phyloP scores from a whole-genome alignment of 768 basidiomycete genomes.

The Tylopilus felleus region DNA sequence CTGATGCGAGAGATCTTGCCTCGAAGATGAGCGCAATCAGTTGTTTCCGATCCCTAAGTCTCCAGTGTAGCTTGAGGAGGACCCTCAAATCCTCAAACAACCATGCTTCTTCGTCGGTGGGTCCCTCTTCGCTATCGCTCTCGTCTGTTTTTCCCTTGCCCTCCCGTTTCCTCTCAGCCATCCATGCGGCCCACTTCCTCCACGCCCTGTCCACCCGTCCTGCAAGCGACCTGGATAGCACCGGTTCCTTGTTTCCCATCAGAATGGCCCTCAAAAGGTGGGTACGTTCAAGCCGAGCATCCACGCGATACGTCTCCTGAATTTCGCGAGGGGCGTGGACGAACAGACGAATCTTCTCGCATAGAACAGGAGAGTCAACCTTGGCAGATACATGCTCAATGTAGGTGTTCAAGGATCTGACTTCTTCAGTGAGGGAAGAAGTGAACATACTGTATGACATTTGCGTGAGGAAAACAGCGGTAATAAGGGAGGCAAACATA shows the following conservation, averaged over 20 bases:
- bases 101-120: slow-evolving; percentile 94
- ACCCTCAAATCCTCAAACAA: slow-evolving; percentile 88
- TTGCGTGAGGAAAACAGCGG: slow-evolving; percentile 1
- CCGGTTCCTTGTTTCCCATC: slow-evolving; percentile 71
- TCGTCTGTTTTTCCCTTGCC: slow-evolving; percentile 18
- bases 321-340: slow-evolving; percentile 87
- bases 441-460: slow-evolving; percentile 80
- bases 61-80: slow-evolving; percentile 72
- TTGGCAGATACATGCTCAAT: slow-evolving; percentile 85
- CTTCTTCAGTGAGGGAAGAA: slow-evolving; percentile 86
- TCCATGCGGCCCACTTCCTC: slow-evolving; percentile 75
- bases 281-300: slow-evolving; percentile 71
- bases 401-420: slow-evolving; percentile 77
- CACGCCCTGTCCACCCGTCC: slow-evolving; percentile 76
- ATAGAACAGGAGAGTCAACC: slow-evolving; percentile 83
- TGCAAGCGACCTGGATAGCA: slow-evolving; percentile 73
- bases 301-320: slow-evolving; percentile 74
- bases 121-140: slow-evolving; percentile 92
- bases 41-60: slow-evolving; percentile 85
- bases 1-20: slow-evolving; percentile 42
- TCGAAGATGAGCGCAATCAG: slow-evolving; percentile 93
- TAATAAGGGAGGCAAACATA: slow-evolving; percentile 26
- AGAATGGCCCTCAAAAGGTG: slow-evolving; percentile 79
- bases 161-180: slow-evolving; percentile 54
- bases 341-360: slow-evolving; percentile 83